Base-by-base conservation (phyloP, 352 stramenopile species). In the Globisporangium cylindrosporum region DNA sequence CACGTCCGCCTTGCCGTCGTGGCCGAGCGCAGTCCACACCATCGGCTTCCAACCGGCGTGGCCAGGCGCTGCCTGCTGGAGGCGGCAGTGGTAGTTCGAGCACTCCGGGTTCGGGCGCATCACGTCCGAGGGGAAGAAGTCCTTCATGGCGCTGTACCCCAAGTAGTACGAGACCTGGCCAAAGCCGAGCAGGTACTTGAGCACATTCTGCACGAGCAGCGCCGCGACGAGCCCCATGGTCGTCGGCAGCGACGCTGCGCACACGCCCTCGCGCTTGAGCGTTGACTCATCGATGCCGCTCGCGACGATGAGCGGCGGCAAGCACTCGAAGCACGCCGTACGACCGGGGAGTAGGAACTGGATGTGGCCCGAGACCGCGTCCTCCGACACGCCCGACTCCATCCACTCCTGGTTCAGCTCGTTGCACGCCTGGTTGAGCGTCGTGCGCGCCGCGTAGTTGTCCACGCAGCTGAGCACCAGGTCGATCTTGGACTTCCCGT, bases 361-460 rank as follows among this genome's bases (percentile, higher is more conserved):
- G 65, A 97, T 97, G 70, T 97, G 90, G 24, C 90, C 90, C 32
- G 88, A 96, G 27, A 97, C 84, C 4, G 90, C 90, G 66, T 96
- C 89, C 63, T 97, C 90, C n/a, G 86, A 94, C 59, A 97, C 90
- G 5, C 90, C 90, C 59, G 85, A 95, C 75, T 97, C 90, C 89
- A 97, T 96, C 90, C 90, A 97, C 27, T 76, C 74, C 66, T 93
- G 84, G 64, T 93, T 89, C 22, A 93, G 76, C 71, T 96, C 88
- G 57, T 92, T 96, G 68, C 90, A 96, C 53, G 88, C 89, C 67
- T 94, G 82, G 68, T 97, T 97, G 56, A 97, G 79, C 15, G 89
- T 80, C 64, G 89, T 95, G 12, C 90, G 84, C 0, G 90, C 90
- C 10, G 86, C 87, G 67, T 96, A 97, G 71, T 97, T 97, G 81